phyloP scores from a whole-genome alignment of 306 rosid species.

The Dalbergia cochinchinensis region DNA sequence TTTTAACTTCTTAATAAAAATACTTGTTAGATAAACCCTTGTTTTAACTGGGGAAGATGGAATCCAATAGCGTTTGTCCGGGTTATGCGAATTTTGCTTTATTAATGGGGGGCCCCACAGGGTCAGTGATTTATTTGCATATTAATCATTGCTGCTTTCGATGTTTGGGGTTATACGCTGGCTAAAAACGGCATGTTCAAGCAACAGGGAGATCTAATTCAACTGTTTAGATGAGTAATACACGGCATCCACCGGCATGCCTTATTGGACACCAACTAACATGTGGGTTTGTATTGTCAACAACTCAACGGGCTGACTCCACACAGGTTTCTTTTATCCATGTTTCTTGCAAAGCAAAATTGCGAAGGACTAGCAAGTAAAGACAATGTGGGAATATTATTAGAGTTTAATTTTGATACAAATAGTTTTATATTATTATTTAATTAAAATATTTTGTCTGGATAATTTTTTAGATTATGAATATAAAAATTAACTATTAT shows the following conservation, averaged over 20 bases:
- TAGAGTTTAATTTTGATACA: no score
- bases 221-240: conserved; percentile 1
- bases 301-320: neutral
- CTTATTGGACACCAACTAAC: conserved; percentile 9
- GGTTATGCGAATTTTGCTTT: conserved; percentile 27
- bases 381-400: neutral
- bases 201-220: conserved; percentile 2
- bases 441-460: no score
- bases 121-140: neutral
- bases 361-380: neutral
- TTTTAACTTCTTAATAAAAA: no score
- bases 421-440: no score
- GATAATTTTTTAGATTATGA: no score
- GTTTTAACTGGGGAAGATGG: neutral
- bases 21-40: neutral
- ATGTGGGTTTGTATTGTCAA: conserved; percentile 28
- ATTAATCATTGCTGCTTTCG: conserved; percentile 30
- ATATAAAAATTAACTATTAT: no score
- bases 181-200: neutral
- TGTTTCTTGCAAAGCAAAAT: conserved; percentile 11
- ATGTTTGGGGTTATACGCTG: neutral
- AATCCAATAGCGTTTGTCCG: conserved; percentile 32
- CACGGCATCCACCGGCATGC: conserved; percentile 41
- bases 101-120: neutral
- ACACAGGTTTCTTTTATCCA: neutral